These are phyloP conservation scores for Fraxinus greggii DNA, from an alignment of 305 asterid genomes.

Conservation along the genomic window DNA sequence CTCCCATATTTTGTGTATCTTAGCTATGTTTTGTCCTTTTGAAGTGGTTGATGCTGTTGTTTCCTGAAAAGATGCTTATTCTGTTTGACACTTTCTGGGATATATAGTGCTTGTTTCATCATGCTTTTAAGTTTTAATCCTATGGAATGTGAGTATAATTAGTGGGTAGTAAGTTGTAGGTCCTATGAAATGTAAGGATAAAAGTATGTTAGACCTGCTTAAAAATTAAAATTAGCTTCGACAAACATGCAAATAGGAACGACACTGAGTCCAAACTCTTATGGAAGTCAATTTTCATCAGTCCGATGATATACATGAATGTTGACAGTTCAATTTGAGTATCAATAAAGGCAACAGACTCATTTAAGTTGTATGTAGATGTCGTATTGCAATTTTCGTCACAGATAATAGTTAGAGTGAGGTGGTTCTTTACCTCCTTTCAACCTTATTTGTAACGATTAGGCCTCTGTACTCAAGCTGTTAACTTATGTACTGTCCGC, in stretches of 20 bases:
- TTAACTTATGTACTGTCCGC: no score
- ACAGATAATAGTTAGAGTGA: background rate
- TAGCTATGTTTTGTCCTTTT: constrained; percentile 21
- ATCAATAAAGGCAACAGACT: background rate
- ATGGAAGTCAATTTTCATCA: constrained; percentile 13
- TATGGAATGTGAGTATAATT: background rate
- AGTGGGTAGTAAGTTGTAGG: background rate
- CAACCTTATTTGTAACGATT: no score
- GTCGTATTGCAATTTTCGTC: constrained; percentile 7
- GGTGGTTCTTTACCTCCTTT: background rate
- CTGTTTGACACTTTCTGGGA: background rate
- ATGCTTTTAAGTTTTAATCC: background rate
- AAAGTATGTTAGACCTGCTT: background rate
- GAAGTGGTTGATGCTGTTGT: constrained; percentile 2
- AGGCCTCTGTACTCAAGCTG: no score
- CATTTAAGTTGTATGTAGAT: constrained; percentile 19
- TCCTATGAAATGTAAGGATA: background rate
- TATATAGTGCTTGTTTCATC: background rate
- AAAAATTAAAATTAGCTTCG: background rate
- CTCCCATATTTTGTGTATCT: background rate
- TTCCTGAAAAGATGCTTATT: constrained; percentile 18
- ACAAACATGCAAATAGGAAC: background rate
- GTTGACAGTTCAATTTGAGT: constrained; percentile 2
- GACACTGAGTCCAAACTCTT: background rate
- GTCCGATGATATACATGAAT: constrained; percentile 6